phyloP scores from a whole-genome alignment of 192 early-diverging fungal species.

The Irineochytrium annulatum region DNA sequence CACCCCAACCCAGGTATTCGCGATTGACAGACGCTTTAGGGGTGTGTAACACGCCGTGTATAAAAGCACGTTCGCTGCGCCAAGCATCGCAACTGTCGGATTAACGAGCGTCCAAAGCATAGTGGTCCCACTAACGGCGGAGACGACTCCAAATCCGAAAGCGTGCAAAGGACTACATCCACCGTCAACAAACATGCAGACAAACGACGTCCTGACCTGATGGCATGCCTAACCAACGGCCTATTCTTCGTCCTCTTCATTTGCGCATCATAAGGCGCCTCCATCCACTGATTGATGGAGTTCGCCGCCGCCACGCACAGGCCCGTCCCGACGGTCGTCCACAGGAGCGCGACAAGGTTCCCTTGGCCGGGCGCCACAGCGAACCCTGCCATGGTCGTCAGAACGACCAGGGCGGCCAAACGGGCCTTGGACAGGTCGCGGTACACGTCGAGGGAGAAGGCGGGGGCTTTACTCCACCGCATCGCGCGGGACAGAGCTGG shows the following conservation, averaged over 20 bases:
- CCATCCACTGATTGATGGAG: conserved; percentile 94
- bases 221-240: conserved; percentile 71
- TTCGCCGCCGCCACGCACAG: conserved; percentile 89
- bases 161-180: conserved; percentile 78
- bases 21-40: conserved; percentile 86
- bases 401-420: conserved; percentile 81
- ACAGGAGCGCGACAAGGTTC: conserved; percentile 60
- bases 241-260: conserved; percentile 92
- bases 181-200: background rate
- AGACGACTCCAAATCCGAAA: conserved; percentile 61
- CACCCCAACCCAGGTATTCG: conserved; percentile 96
- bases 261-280: conserved; percentile 93
- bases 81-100: conserved; percentile 71
- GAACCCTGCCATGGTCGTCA: conserved; percentile 93
- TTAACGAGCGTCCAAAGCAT: conserved; percentile 77
- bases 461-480: too few relatives aligned
- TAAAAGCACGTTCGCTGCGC: conserved; percentile 79
- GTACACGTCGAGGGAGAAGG: conserved; percentile 59
- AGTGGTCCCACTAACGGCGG: conserved; percentile 64
- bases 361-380: conserved; percentile 78
- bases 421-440: conserved; percentile 80
- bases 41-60: conserved; percentile 90
- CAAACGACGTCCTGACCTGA: too few relatives aligned
- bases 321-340: conserved; percentile 78
- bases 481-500: too few relatives aligned